phyloP scores from a whole-genome alignment of 1,139 yeast species.

The Wickerhamiella infanticola region DNA sequence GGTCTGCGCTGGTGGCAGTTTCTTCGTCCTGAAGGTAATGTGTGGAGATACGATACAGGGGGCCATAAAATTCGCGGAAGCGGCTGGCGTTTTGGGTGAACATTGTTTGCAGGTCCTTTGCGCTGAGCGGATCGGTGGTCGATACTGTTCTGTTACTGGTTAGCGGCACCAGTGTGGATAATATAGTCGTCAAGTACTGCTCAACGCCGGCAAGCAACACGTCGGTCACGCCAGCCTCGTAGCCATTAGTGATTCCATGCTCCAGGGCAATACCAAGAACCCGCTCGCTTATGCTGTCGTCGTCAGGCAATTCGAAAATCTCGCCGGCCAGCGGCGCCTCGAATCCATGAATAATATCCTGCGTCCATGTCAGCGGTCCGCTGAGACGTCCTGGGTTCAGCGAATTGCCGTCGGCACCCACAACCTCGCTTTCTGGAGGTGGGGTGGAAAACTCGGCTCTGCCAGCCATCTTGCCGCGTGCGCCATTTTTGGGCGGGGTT shows the following conservation, averaged over 20 bases:
- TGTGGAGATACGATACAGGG: constrained; percentile 11
- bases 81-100: constrained; percentile 11
- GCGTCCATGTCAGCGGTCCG: constrained; percentile 63
- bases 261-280: constrained; percentile 81
- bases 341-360: constrained; percentile 81
- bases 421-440: background rate
- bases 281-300: constrained; percentile 48
- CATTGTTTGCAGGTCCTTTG: constrained; percentile 10
- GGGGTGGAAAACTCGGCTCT: background rate
- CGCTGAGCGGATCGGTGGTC: constrained; percentile 9
- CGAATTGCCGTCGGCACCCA: constrained; percentile 4
- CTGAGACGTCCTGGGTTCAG: constrained; percentile 14
- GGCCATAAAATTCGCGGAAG: constrained; percentile 12
- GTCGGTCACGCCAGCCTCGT: constrained; percentile 60
- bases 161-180: constrained; percentile 52
- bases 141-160: constrained; percentile 8
- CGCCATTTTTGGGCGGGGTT: background rate
- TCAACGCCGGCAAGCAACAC: constrained; percentile 69
- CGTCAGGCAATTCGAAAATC: constrained; percentile 68
- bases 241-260: constrained; percentile 74
- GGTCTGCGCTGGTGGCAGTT: constrained; percentile 18
- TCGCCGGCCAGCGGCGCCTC: constrained; percentile 74
- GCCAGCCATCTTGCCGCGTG: background rate
- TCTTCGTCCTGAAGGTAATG: constrained; percentile 14
- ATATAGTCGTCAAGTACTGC: constrained; percentile 53